Conservation (phyloP, 139 green algal genomes). For the Raphidocelis subcapitata region DNA sequence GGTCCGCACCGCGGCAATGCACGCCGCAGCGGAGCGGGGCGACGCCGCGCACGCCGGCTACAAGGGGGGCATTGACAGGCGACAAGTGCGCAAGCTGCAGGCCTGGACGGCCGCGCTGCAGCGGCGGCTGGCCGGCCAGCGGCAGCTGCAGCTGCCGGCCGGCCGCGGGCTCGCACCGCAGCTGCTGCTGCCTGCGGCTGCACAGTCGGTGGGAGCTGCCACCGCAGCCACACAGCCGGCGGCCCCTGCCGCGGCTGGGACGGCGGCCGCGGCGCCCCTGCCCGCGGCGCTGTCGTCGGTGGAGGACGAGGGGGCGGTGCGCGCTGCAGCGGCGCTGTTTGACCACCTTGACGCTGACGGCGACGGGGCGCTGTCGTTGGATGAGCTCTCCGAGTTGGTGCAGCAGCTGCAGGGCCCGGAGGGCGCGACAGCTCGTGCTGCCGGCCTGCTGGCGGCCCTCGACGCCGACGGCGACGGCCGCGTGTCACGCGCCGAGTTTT, state of each 20-base stretch:
- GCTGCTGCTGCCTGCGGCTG: background rate
- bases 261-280: background rate
- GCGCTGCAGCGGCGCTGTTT: constrained; percentile 43
- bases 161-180: too few relatives aligned
- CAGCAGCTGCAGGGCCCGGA: background rate
- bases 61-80: constrained; percentile 80
- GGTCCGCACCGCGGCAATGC: constrained; percentile 80
- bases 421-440: constrained; percentile 14
- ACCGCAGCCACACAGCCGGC: background rate
- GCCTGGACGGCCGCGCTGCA: constrained; percentile 51
- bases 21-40: constrained; percentile 74
- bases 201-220: background rate
- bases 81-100: constrained; percentile 48
- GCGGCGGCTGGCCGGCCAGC: constrained; percentile 24
- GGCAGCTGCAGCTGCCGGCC: constrained; percentile 20
- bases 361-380: constrained; percentile 47
- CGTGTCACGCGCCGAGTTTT: constrained; percentile 40
- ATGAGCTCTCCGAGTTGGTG: constrained; percentile 48
- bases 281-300: background rate
- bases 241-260: background rate
- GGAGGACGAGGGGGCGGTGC: background rate
- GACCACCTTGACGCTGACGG: constrained; percentile 57
- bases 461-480: constrained; percentile 26
- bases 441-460: constrained; percentile 10
- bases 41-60: constrained; percentile 83